Conservation (phyloP, 129 eudicot genomes). For the Centrapalus pauciflorus region DNA sequence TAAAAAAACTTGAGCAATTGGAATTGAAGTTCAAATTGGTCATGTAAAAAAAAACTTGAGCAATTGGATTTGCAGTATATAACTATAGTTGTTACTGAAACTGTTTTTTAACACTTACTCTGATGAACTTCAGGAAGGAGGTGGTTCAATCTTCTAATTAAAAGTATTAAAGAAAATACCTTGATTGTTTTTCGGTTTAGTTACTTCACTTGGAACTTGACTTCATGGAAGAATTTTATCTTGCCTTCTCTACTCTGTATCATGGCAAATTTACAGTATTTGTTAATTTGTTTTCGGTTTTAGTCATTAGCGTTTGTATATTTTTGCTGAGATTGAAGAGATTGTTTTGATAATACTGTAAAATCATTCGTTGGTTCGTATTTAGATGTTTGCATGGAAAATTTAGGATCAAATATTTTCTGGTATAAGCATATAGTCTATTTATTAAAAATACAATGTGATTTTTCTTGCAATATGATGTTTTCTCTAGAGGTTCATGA, state of each 20-base stretch:
- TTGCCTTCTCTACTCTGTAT: background rate
- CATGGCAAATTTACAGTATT: too few species aligned
- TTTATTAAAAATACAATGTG: background rate
- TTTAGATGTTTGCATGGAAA: background rate
- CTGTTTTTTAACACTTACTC: background rate
- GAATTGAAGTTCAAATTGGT: background rate
- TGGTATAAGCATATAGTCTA: background rate
- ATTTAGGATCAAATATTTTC: background rate
- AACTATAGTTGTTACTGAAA: background rate
- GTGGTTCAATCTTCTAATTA: background rate
- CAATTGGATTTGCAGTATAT: too few species aligned
- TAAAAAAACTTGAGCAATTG: background rate
- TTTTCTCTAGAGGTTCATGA: too few species aligned
- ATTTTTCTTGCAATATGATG: too few species aligned
- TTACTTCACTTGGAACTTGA: background rate
- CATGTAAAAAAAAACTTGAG: too few species aligned
- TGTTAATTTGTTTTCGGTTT: too few species aligned
- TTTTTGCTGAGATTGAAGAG: background rate
- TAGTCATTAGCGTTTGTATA: background rate
- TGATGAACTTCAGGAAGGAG: background rate
- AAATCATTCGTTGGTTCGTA: background rate
- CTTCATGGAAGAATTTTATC: background rate
- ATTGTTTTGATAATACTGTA: background rate
- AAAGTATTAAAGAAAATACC: too few species aligned
- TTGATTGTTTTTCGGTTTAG: background rate